A percentile compares a stretch with the other conserved stretches of the same genome.
phyloP scores from a whole-genome alignment of 768 basidiomycete species.

The Lentinus tigrinus region DNA sequence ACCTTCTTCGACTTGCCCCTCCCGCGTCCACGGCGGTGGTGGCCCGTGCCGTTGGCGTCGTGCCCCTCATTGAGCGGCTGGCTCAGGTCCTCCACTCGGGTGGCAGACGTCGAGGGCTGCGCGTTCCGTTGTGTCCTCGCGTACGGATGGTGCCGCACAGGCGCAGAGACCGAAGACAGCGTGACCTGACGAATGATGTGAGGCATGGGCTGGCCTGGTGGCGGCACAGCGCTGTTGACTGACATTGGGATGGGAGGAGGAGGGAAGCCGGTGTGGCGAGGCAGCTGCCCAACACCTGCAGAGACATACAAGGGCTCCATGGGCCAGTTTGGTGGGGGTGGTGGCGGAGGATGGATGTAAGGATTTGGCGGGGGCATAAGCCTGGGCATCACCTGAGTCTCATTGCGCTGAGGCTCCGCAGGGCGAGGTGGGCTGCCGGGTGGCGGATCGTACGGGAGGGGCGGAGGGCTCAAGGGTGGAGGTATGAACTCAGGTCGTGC shows the following conservation, averaged over 20 bases:
- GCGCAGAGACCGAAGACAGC: background rate
- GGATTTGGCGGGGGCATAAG: background rate
- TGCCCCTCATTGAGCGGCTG: background rate
- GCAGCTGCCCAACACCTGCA: background rate
- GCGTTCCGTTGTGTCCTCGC: background rate
- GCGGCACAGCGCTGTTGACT: background rate
- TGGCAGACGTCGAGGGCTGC: background rate
- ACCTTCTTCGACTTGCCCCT: background rate
- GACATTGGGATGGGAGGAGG: too few relatives aligned
- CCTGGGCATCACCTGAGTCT: background rate
- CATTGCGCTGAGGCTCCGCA: background rate
- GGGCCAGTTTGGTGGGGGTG: background rate
- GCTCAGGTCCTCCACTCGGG: background rate
- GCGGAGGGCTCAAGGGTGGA: background rate
- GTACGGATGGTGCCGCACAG: background rate
- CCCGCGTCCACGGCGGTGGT: background rate
- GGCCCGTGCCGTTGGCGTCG: background rate
- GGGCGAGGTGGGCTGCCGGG: background rate
- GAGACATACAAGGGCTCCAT: slow-evolving; percentile 1
- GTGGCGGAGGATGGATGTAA: background rate
- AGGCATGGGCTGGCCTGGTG: background rate
- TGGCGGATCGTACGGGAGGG: background rate
- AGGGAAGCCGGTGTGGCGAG: background rate
- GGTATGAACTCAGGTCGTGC: background rate
- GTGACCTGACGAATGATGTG: background rate